Base-by-base conservation (phyloP, 495 filamentous ascomycete genomes). In the Annulohypoxylon moriforme region DNA sequence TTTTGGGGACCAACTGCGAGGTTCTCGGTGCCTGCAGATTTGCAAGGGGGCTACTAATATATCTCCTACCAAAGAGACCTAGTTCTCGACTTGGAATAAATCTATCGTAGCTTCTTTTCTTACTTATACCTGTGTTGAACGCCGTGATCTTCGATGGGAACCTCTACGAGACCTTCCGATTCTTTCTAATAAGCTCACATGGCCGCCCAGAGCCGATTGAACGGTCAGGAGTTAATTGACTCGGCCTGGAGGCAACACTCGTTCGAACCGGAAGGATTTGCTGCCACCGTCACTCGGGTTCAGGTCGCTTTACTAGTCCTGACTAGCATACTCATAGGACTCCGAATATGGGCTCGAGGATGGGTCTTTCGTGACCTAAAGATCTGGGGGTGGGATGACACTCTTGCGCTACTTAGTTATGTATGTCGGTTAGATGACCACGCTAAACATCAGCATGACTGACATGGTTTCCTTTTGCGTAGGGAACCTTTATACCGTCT, bases 321-420 rank as follows among this genome's bases (percentile, higher is more conserved):
- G 10, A 55, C 50, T 14, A 33, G 4, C 27, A 34, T 55, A 55
- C 29, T 55, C 6, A 55, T 55, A 55, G 50, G 25, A 2, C 50
- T 55, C 8, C 27, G 50, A 34, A 18, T 55, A 22, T 55, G 27
- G 50, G 50, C 27, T 55, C 50, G 50, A 10, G 50, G n/a, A 11
- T 55, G 27, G 27, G 9, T 55, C 2, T 55, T 55, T 20, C 50
- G 50, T 7, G 27, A 33, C 6, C 14, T 55, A 1, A 33, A 55
- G 27, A 34, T 55, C 0, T 55, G 50, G 50, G 50, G 50, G 1
- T 55, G 50, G 50, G 50, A 55, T 20, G 50, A 55, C 11, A 55
- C 50, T 33, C 50, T 55, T 33, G 50, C 50, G 14, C 27, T 55
- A n/a, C 50, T 55, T 34, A 55, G 50, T 13, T 55, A 55, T 55